Evolutionary conservation across 2,329 filamentous ascomycete species (phyloP).

Genomic region (Thelonectria discophora): DNA sequence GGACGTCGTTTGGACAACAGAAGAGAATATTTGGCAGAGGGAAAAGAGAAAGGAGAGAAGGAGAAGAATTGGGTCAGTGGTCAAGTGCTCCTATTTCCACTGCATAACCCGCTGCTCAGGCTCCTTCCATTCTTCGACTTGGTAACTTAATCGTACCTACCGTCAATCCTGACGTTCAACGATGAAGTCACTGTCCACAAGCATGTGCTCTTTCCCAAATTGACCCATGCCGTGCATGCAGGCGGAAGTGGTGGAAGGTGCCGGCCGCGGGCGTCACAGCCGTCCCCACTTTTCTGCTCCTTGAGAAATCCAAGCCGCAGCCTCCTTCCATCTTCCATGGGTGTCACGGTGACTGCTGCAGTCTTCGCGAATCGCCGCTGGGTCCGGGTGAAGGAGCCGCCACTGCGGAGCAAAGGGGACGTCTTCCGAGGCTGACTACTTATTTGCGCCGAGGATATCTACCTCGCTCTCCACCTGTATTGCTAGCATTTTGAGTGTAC

Average conservation of each 20-base stretch:
- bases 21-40: background rate
- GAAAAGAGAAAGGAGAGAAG: background rate
- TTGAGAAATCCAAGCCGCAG: background rate
- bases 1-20: background rate
- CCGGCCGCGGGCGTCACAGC: slow-evolving; percentile 11
- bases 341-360: background rate
- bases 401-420: slow-evolving; percentile 8
- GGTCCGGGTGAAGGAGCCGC: background rate
- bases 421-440: background rate
- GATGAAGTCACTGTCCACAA: background rate
- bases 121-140: background rate
- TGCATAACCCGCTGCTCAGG: background rate
- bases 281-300: slow-evolving; percentile 7
- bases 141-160: background rate
- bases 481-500: background rate
- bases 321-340: background rate
- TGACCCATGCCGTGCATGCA: background rate
- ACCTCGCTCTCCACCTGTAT: background rate
- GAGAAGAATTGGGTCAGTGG: background rate
- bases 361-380: background rate
- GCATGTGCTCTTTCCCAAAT: slow-evolving; percentile 7
- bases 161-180: background rate
- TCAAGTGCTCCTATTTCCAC: background rate
- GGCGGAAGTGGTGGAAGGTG: background rate
- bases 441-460: slow-evolving; percentile 5